Evolutionary conservation across 257 asterid genomes (phyloP).

Genomic region (Agastache rugosa): DNA sequence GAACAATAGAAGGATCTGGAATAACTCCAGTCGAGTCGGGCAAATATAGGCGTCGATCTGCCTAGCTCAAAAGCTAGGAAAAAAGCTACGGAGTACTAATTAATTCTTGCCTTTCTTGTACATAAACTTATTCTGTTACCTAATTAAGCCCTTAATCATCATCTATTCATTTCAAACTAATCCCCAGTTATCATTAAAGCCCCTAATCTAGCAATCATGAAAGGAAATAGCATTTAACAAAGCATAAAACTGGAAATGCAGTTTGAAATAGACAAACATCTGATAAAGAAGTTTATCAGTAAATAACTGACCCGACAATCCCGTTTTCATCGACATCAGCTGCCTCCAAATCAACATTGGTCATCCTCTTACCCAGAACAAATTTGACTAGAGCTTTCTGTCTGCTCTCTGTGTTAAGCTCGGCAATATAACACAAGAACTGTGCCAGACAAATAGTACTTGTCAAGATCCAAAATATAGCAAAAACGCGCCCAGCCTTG

Average conservation of each 20-base stretch:
- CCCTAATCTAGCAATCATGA: neutral
- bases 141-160: neutral
- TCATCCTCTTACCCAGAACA: slow-evolving; percentile 67
- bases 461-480: slow-evolving; percentile 80
- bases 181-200: neutral
- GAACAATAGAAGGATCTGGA: neutral
- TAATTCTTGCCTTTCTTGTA: neutral
- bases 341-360: slow-evolving; percentile 80
- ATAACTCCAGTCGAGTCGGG: too few species aligned
- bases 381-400: slow-evolving; percentile 61
- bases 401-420: slow-evolving; percentile 71
- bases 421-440: slow-evolving; percentile 72
- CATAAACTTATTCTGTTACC: neutral
- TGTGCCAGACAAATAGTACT: slow-evolving; percentile 82
- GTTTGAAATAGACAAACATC: neutral
- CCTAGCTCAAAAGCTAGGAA: neutral
- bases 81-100: too few species aligned
- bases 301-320: slow-evolving; percentile 60
- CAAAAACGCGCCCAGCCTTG: slow-evolving; percentile 78
- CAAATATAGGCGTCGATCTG: neutral
- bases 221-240: neutral
- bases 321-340: slow-evolving; percentile 92
- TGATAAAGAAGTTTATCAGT: neutral
- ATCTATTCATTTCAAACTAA: neutral
- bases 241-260: neutral